Evolutionary conservation across 2,329 filamentous ascomycete genomes (phyloP).

Genomic region (Sphaerulina populicola): DNA sequence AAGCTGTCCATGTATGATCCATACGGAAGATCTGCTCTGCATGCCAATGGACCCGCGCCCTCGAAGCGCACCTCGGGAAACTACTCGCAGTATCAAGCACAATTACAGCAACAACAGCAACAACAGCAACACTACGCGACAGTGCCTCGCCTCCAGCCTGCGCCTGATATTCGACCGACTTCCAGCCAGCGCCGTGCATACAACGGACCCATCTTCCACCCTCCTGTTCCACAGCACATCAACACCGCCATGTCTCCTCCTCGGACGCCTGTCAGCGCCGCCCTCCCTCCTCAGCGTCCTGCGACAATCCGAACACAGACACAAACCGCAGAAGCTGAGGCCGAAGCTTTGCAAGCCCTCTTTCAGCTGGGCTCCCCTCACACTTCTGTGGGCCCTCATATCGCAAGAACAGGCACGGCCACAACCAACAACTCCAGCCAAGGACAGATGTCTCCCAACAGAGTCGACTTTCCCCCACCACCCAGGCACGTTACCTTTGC

Average conservation of each 20-base stretch:
- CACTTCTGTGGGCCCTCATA: slow-evolving; percentile 32
- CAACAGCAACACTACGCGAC: slow-evolving; percentile 5
- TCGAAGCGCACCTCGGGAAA: slow-evolving; percentile 30
- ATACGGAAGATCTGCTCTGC: slow-evolving; percentile 14
- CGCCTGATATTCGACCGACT: slow-evolving; percentile 27
- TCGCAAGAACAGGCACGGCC: slow-evolving; percentile 16
- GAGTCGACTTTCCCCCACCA: slow-evolving; percentile 19
- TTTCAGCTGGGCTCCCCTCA: slow-evolving; percentile 60
- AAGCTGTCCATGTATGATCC: slow-evolving; percentile 26
- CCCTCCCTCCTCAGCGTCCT: slow-evolving; percentile 24
- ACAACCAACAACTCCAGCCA: slow-evolving; percentile 11
- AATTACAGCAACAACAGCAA: slow-evolving; percentile 14
- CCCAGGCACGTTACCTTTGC: slow-evolving; percentile 24
- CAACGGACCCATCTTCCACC: slow-evolving; percentile 7
- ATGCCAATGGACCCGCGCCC: slow-evolving; percentile 21
- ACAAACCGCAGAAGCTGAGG: slow-evolving; percentile 60
- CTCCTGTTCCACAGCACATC: slow-evolving; percentile 4
- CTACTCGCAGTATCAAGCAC: slow-evolving; percentile 16
- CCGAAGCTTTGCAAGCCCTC: slow-evolving; percentile 71
- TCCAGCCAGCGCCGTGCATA: slow-evolving; percentile 12
- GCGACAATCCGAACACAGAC: slow-evolving; percentile 59
- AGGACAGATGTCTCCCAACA: slow-evolving; percentile 23
- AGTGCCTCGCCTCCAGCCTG: slow-evolving; percentile 22
- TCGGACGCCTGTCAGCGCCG: slow-evolving; percentile 27
- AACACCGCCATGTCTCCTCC: slow-evolving; percentile 28